Percentiles rank a stretch among this genome's conserved stretches.
These are phyloP conservation scores for Calonectria naviculata DNA, from an alignment of 2,329 filamentous ascomycete genomes.

Conservation along the genomic window DNA sequence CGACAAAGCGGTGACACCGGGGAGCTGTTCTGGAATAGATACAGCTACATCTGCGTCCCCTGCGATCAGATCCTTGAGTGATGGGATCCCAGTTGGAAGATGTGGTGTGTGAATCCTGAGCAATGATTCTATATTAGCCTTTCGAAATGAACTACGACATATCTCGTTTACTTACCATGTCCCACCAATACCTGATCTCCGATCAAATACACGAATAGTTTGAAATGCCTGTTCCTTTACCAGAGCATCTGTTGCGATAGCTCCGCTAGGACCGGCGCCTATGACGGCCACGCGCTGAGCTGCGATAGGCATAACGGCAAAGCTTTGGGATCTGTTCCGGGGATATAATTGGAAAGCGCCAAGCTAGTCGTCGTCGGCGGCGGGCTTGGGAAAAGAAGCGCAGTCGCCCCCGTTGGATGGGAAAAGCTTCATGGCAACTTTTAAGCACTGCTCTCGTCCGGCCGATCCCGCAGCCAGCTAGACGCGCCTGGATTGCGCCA, in stretches of 20 bases:
- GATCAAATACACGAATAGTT: constrained; percentile 13
- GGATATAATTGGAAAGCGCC: neutral
- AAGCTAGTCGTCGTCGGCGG: neutral
- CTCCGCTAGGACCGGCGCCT: constrained; percentile 17
- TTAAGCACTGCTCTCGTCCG: neutral
- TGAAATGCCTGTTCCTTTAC: constrained; percentile 17
- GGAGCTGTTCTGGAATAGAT: constrained; percentile 23
- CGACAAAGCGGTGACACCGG: constrained; percentile 28
- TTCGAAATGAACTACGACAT: too few relatives aligned
- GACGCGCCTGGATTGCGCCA: constrained; percentile 2
- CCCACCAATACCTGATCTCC: constrained; percentile 6
- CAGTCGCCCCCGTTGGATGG: neutral
- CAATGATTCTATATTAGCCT: neutral
- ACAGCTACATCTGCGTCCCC: constrained; percentile 26
- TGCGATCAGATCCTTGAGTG: neutral
- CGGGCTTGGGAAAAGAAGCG: neutral
- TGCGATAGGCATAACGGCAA: neutral
- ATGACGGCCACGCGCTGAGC: constrained; percentile 18
- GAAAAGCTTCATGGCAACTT: neutral
- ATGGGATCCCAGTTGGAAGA: constrained; percentile 7
- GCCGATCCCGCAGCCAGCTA: constrained; percentile 1
- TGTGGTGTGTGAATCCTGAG: constrained; percentile 20
- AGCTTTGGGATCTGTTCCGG: neutral
- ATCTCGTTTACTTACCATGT: constrained; percentile 4
- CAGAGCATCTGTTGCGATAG: constrained; percentile 13